These are phyloP conservation scores for Backusella luteola DNA, from an alignment of 192 early-diverging fungal species.

Conservation along the genomic window DNA sequence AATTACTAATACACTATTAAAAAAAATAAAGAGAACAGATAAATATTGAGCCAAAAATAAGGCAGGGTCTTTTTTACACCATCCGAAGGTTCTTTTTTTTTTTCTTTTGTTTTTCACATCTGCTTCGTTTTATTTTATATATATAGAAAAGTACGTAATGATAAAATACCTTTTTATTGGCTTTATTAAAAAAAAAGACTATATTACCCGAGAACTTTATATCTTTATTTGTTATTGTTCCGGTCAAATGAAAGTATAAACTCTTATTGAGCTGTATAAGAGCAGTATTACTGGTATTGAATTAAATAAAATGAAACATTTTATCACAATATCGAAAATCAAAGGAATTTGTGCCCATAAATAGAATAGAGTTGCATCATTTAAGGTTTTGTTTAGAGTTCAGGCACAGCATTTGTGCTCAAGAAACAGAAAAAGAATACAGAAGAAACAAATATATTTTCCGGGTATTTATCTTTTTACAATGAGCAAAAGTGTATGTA, in stretches of 20 bases:
- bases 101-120: background rate
- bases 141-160: background rate
- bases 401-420: background rate
- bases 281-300: too few relatives aligned
- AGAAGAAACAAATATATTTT: too few relatives aligned
- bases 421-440: background rate
- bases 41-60: background rate
- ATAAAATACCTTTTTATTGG: background rate
- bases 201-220: background rate
- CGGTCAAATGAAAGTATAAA: background rate
- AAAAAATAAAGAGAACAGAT: too few relatives aligned
- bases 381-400: background rate
- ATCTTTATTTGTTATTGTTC: background rate
- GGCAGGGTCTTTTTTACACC: background rate
- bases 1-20: too few relatives aligned
- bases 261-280: too few relatives aligned
- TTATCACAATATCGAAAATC: too few relatives aligned
- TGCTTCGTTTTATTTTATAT: background rate
- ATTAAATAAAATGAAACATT: too few relatives aligned
- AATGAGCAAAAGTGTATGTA: background rate
- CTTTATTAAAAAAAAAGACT: background rate
- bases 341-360: too few relatives aligned
- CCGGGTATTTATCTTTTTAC: background rate
- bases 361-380: background rate
- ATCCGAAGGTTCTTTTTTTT: background rate